These are phyloP conservation scores for Acrocalymma vagum DNA, from an alignment of 2,329 filamentous ascomycete species.

Conservation along the genomic window DNA sequence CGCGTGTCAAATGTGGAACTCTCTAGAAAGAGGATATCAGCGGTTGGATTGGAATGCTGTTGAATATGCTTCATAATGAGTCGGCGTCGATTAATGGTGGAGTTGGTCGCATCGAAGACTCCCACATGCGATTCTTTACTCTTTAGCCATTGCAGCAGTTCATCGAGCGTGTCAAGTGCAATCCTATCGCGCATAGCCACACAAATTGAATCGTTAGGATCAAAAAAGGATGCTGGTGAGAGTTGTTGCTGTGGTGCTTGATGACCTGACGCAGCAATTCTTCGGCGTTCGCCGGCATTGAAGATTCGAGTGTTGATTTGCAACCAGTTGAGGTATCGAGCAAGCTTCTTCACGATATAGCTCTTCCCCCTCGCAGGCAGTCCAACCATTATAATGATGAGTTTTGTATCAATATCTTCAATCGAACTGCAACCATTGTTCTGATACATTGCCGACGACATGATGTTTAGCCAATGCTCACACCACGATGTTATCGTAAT, in stretches of 20 bases:
- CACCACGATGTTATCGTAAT: too few relatives aligned
- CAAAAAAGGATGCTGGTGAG: slow-evolving; percentile 72
- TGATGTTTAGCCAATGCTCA: too few relatives aligned
- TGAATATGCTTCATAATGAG: slow-evolving; percentile 85
- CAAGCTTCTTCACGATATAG: slow-evolving; percentile 98
- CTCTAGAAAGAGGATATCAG: slow-evolving; percentile 95
- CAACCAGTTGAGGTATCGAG: slow-evolving; percentile 94
- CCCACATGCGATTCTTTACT: slow-evolving; percentile 85
- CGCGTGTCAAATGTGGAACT: slow-evolving; percentile 87
- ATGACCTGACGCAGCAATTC: slow-evolving; percentile 71
- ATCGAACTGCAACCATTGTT: too few relatives aligned
- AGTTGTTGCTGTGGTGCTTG: slow-evolving; percentile 33
- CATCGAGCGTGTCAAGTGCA: slow-evolving; percentile 89
- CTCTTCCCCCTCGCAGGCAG: slow-evolving; percentile 95
- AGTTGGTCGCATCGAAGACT: slow-evolving; percentile 97
- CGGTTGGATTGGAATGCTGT: slow-evolving; percentile 78
- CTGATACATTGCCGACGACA: too few relatives aligned
- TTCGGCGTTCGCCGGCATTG: slow-evolving; percentile 92
- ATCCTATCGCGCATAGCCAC: slow-evolving; percentile 88
- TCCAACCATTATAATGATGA: slow-evolving; percentile 98
- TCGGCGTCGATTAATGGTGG: slow-evolving; percentile 85
- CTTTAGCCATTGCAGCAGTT: slow-evolving; percentile 89
- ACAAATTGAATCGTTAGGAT: slow-evolving; percentile 84
- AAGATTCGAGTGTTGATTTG: slow-evolving; percentile 96
- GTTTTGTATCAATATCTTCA: slow-evolving; percentile 96